Evolutionary conservation across 2,329 filamentous ascomycete species (phyloP), one percentile per base, ranked within the genome.

Genomic region (Pseudogymnoascus destructans): DNA sequence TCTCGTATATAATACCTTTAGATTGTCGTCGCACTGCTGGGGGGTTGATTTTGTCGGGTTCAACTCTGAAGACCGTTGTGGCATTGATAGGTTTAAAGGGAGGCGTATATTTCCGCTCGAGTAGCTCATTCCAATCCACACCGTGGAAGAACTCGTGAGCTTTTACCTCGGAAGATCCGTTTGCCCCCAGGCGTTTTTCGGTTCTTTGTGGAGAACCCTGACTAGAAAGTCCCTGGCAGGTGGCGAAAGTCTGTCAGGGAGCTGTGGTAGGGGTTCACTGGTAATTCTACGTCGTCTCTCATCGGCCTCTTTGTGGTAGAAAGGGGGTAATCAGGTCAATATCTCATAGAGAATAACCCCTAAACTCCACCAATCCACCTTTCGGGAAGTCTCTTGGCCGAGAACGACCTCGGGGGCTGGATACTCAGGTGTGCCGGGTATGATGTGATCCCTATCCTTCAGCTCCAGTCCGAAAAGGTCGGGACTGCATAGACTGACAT

Each of bases 271-370:
- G 23, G 91, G 90, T 72, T 95, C 91, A 61, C 89, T 90, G 57
- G 95, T 76, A 67, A 96, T 96, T 80, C 96, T 96, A 71, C 90
- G 86, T 72, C 96, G 95, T 91, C 93, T 96, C 72, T 95, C 90
- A 73, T 96, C 96, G 62, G 89, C 95, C 74, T 95, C 95, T 73
- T 96, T 91, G 68, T 96, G 90, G 73, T 96, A 96, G 74, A 96
- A 96, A 0, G 92, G 91, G 25, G 91, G 91, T 46, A 96, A 77
- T 57, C 91, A 92, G 58, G 91, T 96, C 77, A 96, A 76, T 91
- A 96, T 96, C 75, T 96, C 91, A 71, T 95, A 96, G 36, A 96
- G 80, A 59, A 96, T 78, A 58, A 96, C 90, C 66, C 92, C 91
- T 19, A 96, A 79, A 10, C 91, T 96, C 91, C 91, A 96, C 91